Evolutionary conservation across 441 rosid species (phyloP), one percentile per base, ranked within the genome.

Genomic region (Populus hybrid): DNA sequence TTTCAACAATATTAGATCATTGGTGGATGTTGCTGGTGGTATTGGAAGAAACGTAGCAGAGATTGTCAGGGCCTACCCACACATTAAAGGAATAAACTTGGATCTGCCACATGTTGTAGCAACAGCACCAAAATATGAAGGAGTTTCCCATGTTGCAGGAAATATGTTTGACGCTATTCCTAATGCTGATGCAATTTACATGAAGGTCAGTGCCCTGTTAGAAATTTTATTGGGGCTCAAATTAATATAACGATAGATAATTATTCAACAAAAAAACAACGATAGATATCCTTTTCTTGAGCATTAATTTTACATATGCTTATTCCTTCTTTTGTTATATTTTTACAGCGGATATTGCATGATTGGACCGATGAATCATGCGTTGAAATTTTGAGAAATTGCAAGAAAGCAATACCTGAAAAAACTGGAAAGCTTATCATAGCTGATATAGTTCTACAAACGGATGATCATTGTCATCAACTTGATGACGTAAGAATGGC

Each of bases 11-110:
- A 10, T 85, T 0, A 64, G 63, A 24, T 79, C 87, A 0, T 16
- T 88, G 76, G 87, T 87, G 11, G 91, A 90, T 40, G 89, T 85
- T 0, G 90, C 89, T 5, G 92, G 89, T 30, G 88, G 92, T 7
- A 85, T 74, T 0, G 87, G 90, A 1, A 32, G 23, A 0, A 3
- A 67, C 5, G 3, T 89, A 0, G 77, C 77, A 6, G 83, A 81
- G 84, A 79, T 86, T 59, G 87, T 86, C 30, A 85, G 81, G 68
- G 38, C 77, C 0, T 73, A 74, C 77, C 89, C 89, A 5, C 85
- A 82, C 67, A 77, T 89, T 75, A 82, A 66, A 70, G 89, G 82
- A 10, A 73, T 78, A 8, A 84, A 88, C 79, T 87, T 83, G n/a
- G 91, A 88, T 81, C 69, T 87, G 78, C 86, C 84, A 0, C 92